Conservation (phyloP, 2,329 filamentous ascomycete genomes). For the Rhinocladiella mackenziei region DNA sequence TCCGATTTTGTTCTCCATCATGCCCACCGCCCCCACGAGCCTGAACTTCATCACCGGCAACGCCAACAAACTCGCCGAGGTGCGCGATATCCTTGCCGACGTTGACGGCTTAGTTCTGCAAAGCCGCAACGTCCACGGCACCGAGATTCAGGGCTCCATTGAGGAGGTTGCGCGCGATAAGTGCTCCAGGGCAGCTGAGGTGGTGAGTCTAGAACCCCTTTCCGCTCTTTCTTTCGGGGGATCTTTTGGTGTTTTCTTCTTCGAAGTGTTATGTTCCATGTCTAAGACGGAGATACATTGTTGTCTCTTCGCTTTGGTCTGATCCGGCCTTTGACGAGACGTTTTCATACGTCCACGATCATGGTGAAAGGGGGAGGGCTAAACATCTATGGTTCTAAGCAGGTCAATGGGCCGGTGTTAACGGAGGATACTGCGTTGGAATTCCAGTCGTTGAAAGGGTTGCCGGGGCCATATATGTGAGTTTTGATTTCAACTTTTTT, state of each 20-base stretch:
- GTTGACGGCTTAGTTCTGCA: constrained; percentile 69
- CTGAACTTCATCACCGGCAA: constrained; percentile 98
- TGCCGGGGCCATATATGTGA: constrained; percentile 95
- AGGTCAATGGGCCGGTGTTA: constrained; percentile 82
- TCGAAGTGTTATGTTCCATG: too few relatives aligned
- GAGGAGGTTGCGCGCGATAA: constrained; percentile 91
- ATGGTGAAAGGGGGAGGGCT: too few relatives aligned
- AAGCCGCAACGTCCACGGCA: constrained; percentile 64
- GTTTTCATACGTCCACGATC: too few relatives aligned
- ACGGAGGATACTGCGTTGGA: constrained; percentile 95
- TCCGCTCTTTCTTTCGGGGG: too few relatives aligned
- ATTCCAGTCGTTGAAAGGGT: constrained; percentile 83
- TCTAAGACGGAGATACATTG: too few relatives aligned
- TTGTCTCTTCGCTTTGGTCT: too few relatives aligned
- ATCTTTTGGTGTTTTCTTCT: constrained; percentile 81
- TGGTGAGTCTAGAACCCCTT: constrained; percentile 59
- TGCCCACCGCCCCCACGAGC: constrained; percentile 25
- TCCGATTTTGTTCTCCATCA: background rate
- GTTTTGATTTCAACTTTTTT: constrained; percentile 32
- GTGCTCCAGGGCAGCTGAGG: constrained; percentile 73
- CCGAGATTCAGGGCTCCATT: constrained; percentile 83
- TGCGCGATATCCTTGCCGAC: constrained; percentile 76
- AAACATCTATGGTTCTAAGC: too few relatives aligned
- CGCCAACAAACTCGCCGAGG: constrained; percentile 86
- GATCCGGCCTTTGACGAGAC: too few relatives aligned